Evolutionary conservation across 2,329 filamentous ascomycete genomes (phyloP).

Genomic region (Arthroderma sp.): DNA sequence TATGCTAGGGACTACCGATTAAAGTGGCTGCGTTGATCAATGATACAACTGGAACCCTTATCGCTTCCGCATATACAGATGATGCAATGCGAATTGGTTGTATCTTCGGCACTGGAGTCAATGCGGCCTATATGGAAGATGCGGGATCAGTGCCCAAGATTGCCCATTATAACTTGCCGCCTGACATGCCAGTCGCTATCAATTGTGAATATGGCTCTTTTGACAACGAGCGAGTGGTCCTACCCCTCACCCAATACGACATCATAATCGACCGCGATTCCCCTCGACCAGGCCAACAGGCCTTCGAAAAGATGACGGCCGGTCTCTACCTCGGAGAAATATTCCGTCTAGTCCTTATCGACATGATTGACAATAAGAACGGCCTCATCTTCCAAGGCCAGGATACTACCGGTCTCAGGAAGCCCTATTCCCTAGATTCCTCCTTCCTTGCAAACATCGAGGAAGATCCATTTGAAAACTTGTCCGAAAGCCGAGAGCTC

Average conservation of each 20-base stretch:
- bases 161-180: constrained; percentile 73
- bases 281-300: constrained; percentile 82
- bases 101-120: constrained; percentile 97
- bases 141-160: constrained; percentile 87
- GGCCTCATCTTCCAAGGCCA: constrained; percentile 70
- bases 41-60: constrained; percentile 92
- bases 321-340: constrained; percentile 90
- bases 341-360: constrained; percentile 75
- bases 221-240: constrained; percentile 81
- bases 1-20: constrained; percentile 65
- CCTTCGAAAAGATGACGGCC: constrained; percentile 96
- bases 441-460: constrained; percentile 90
- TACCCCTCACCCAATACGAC: constrained; percentile 77
- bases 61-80: constrained; percentile 96
- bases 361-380: constrained; percentile 67
- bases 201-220: constrained; percentile 98
- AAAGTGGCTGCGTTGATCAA: constrained; percentile 90
- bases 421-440: constrained; percentile 78
- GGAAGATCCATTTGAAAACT: constrained; percentile 90
- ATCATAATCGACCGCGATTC: constrained; percentile 79
- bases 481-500: constrained; percentile 74
- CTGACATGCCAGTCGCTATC: constrained; percentile 79
- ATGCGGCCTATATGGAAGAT: constrained; percentile 95
- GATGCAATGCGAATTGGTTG: constrained; percentile 84
- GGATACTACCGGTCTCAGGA: constrained; percentile 65